Evolutionary conservation across 345 rosid species (phyloP).

Genomic region (Cardamine occulta): DNA sequence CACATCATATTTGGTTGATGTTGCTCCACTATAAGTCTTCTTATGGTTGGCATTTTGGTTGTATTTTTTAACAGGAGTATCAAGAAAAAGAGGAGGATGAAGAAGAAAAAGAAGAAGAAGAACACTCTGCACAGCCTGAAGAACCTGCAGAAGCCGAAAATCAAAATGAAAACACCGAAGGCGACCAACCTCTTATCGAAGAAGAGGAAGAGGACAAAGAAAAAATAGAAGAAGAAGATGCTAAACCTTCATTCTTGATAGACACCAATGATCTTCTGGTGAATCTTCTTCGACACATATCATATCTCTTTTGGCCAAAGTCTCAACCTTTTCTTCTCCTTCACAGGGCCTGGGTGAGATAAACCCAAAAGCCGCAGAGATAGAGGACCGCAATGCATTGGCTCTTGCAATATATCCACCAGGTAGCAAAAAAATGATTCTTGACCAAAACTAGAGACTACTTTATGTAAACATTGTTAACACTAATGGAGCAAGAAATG

Average conservation of each 20-base stretch:
- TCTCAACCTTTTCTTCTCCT: slow-evolving; percentile 15
- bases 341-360: slow-evolving; percentile 75
- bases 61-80: slow-evolving; percentile 31
- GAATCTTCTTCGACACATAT: slow-evolving; percentile 38
- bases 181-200: slow-evolving; percentile 33
- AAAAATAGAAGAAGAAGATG: slow-evolving; percentile 27
- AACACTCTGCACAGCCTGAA: slow-evolving; percentile 25
- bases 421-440: slow-evolving; percentile 50
- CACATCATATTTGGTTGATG: slow-evolving; percentile 7
- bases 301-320: slow-evolving; percentile 1
- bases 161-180: slow-evolving; percentile 21
- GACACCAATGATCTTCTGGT: slow-evolving; percentile 52
- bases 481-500: slow-evolving; percentile 2
- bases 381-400: slow-evolving; percentile 83
- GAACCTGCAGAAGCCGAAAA: slow-evolving; percentile 23
- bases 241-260: slow-evolving; percentile 37
- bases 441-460: background rate
- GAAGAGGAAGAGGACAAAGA: slow-evolving; percentile 33
- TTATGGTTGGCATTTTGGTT: background rate
- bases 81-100: slow-evolving; percentile 35
- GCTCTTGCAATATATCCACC: slow-evolving; percentile 93
- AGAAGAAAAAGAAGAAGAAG: slow-evolving; percentile 22
- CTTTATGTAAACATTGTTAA: background rate
- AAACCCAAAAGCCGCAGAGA: slow-evolving; percentile 67
- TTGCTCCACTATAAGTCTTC: background rate